Conservation (phyloP, 73 alveolate genomes). For the Paramecium pentaurelia region DNA sequence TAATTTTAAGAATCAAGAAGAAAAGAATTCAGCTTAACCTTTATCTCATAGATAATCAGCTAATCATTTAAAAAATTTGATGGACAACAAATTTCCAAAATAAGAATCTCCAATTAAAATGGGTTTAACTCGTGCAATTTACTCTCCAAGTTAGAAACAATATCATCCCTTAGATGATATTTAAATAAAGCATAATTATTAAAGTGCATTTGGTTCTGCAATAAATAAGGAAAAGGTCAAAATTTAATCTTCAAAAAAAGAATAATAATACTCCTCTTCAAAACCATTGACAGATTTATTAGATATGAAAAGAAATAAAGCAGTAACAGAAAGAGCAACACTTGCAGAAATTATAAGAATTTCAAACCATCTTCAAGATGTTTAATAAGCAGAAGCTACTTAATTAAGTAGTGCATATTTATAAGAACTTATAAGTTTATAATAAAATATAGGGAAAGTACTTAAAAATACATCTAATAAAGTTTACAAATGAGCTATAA, state of each 20-base stretch:
- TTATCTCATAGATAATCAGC: slow-evolving; percentile 15
- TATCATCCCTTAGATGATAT: neutral
- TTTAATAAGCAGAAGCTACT: neutral
- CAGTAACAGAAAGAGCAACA: slow-evolving; percentile 9
- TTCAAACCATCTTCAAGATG: slow-evolving; percentile 23
- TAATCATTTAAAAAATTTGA: neutral
- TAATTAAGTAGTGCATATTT: slow-evolving; percentile 17
- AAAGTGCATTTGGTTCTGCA: neutral
- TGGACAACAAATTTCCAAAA: slow-evolving; percentile 31
- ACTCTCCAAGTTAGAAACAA: neutral
- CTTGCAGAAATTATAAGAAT: slow-evolving; percentile 26
- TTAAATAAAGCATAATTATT: neutral
- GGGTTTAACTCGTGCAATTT: neutral
- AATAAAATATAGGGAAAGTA: neutral
- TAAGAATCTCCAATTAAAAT: slow-evolving; percentile 28
- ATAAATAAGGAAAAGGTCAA: neutral
- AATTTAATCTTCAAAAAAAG: neutral
- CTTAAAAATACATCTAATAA: neutral
- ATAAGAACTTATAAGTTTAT: neutral
- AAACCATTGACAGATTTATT: neutral
- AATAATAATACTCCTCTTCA: neutral
- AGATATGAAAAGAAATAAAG: neutral
- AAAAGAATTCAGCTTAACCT: neutral
- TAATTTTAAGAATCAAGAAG: slow-evolving; percentile 8
- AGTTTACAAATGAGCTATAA: neutral